Base-by-base conservation (phyloP, 139 green algal genomes). In the Coelastrella sp. region DNA sequence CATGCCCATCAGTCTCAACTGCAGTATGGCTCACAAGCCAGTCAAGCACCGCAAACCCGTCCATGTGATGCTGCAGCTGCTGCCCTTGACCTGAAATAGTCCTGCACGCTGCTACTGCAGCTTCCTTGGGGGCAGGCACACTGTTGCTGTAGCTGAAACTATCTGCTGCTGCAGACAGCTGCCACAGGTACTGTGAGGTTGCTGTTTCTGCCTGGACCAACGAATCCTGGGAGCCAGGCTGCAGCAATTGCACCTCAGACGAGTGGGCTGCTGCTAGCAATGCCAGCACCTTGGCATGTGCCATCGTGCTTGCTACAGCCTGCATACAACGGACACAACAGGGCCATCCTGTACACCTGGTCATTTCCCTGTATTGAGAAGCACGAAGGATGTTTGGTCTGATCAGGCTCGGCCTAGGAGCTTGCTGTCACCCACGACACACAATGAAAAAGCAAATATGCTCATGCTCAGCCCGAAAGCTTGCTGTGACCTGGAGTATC, bases 71-170 rank as follows among this genome's bases (percentile, higher is more conserved):
- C 20, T 83, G 73, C 73, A 73, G 71, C 23, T 71, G 19, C 65
- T 89, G 68, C 68, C 68, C n/a, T 22, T 32, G 2, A 22, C 68
- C 68, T 32, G 68, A 76, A 13, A 80, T 22, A 17, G 74, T 59
- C 32, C 14, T 80, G 74, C 23, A 2, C 83, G 85, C 85, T 83
- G 85, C 71, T 89, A 56, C 56, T 83, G 47, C 54, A 66, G 76
- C 76, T 19, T 83, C 5, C 5, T 13, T 13, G 10, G 10, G 54
- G 4, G 22, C 22, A 56, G 86, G 11, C 60, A 59, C 86, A 11
- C 75, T 32, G 22, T 47, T 89, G 84, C 32, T 76, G 84, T 7
- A 23, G 32, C 23, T 23, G 0, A 5, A 47, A 57, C 4, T 20
- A 58, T 5, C 60, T 14, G 3, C 4, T 11, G 6, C 68, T 5